Percentiles rank a stretch among this genome's conserved stretches.
Conservation (phyloP, 2,329 filamentous ascomycete genomes). For the Colletotrichum viniferum region DNA sequence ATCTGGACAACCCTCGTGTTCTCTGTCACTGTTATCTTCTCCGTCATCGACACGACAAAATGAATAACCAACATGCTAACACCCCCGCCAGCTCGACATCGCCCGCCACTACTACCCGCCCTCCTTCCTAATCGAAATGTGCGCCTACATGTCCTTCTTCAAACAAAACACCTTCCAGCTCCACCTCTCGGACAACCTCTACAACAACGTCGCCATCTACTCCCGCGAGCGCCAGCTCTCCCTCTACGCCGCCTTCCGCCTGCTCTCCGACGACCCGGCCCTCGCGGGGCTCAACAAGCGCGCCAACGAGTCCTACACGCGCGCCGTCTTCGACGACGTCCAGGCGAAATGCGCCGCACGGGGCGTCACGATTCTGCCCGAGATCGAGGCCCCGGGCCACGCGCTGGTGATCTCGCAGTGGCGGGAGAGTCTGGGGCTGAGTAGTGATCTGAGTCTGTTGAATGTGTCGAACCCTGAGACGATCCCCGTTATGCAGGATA, state of each 20-base stretch:
- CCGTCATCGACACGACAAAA: background rate
- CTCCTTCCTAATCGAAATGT: conserved; percentile 60
- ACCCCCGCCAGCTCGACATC: conserved; percentile 43
- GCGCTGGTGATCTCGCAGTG: conserved; percentile 61
- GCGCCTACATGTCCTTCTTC: conserved; percentile 64
- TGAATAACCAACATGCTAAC: background rate
- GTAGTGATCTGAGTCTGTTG: conserved; percentile 51
- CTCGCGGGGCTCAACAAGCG: conserved; percentile 54
- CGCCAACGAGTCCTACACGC: conserved; percentile 59
- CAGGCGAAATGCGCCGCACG: conserved; percentile 56
- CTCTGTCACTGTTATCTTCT: no score
- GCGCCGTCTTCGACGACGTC: conserved; percentile 54
- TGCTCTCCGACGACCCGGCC: conserved; percentile 51
- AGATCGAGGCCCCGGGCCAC: conserved; percentile 65
- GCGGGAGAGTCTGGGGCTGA: conserved; percentile 59
- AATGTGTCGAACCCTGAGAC: conserved; percentile 50
- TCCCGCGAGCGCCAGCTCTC: conserved; percentile 48
- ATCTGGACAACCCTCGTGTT: no score
- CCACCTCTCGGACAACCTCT: conserved; percentile 62
- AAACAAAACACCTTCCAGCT: conserved; percentile 65
- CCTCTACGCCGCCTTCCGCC: conserved; percentile 60
- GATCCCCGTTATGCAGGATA: conserved; percentile 52
- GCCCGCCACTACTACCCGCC: conserved; percentile 61
- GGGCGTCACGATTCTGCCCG: conserved; percentile 62
- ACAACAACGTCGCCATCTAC: conserved; percentile 54